Base-by-base conservation (phyloP, 1,284 basidiomycete species). In the Flammula alnicola region DNA sequence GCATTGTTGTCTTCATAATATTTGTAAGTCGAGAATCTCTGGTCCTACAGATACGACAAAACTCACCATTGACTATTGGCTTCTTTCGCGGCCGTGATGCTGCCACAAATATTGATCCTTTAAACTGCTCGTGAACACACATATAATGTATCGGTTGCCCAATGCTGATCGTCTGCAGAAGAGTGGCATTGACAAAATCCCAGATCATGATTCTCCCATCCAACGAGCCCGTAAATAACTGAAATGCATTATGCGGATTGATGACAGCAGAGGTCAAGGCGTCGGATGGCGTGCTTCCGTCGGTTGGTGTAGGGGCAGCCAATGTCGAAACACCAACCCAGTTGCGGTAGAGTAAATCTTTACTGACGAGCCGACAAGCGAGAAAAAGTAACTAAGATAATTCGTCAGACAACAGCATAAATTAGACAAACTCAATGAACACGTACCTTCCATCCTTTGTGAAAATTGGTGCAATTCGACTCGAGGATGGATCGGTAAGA, bases 161-260 rank as follows among this genome's bases (percentile, higher is more conserved):
- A 35, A 91, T 63, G 51, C 81, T 75, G 49, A 95, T 80, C 1
- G 86, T 89, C 55, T 87, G 84, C 47, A 98, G 74, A 11, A 97
- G 72, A 3, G 80, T 76, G 1, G 88, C 95, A 56, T 98, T 95
- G 44, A 96, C 74, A 67, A 91, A 96, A 71, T 98, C 94, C 96
- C 96, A 98, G 9, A 96, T 74, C 66, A 92, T 86, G 57, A 98
- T 71, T 20, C 79, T 81, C 9, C 95, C 96, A 61, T 95, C 91
- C 45, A 88, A 67, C 2, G 93, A 93, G 25, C 86, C 86, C 7
- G 93, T 94, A 59, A 98, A 83, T 49, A 98, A 74, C 67, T 98
- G 96, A 53, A 95, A 90, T 12, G 86, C 78, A 69, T 98, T 98
- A 56, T 86, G 80, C 3, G 96, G 93, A 65, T 87, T 91, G 49